These are phyloP conservation scores for Cucurbita pepo DNA, from an alignment of 306 rosid species.

Conservation along the genomic window DNA sequence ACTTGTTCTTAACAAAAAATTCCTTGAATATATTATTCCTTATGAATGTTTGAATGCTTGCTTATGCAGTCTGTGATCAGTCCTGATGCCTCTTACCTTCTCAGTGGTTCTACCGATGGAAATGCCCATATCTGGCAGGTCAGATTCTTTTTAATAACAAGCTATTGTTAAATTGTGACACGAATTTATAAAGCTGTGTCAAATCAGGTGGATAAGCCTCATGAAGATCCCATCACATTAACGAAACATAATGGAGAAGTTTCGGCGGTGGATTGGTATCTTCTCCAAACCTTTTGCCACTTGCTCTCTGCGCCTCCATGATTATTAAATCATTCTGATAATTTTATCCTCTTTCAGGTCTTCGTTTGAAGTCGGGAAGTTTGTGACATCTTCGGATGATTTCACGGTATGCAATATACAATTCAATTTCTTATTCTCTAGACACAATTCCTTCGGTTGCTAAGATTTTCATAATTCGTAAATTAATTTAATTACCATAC, in stretches of 20 bases:
- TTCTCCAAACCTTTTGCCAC: conserved; percentile 3
- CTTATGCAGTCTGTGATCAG: conserved; percentile 65
- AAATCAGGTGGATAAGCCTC: conserved; percentile 59
- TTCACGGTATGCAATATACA: conserved; percentile 36
- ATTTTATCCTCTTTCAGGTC: conserved; percentile 32
- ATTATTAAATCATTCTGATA: not conserved
- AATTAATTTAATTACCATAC: not conserved
- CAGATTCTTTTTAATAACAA: not conserved
- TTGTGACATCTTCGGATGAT: conserved; percentile 87
- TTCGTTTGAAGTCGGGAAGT: conserved; percentile 47
- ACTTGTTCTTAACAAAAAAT: not conserved
- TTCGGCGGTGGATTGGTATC: conserved; percentile 80
- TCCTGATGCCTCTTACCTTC: conserved; percentile 66
- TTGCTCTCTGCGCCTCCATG: not conserved
- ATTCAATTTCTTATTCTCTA: not conserved
- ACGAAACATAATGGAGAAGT: conserved; percentile 67
- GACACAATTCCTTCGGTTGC: not conserved
- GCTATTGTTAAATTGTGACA: not conserved
- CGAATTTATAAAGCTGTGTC: conserved; percentile 9
- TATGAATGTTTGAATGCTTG: conserved; percentile 7
- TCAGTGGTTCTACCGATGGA: conserved; percentile 83
- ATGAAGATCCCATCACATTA: conserved; percentile 36
- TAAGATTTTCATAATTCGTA: not conserved
- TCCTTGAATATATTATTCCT: not conserved
- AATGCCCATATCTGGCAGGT: conserved; percentile 87